These are phyloP conservation scores for Passalora sequoiae DNA, from an alignment of 2,329 filamentous ascomycete species.

Conservation along the genomic window DNA sequence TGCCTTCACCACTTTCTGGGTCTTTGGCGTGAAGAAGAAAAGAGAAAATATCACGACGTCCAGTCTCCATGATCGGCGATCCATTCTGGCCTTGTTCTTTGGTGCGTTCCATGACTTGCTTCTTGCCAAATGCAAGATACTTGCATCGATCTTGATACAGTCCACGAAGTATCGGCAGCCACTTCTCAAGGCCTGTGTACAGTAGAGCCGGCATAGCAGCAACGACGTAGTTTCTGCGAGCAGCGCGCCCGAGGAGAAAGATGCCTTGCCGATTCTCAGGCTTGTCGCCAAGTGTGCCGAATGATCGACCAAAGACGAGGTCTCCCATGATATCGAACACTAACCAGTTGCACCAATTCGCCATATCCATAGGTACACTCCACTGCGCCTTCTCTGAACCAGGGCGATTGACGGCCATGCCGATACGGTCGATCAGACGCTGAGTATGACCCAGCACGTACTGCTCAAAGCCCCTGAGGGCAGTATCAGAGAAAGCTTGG, in stretches of 20 bases:
- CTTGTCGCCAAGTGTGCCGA: constrained; percentile 24
- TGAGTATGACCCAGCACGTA: constrained; percentile 23
- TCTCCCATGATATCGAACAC: constrained; percentile 51
- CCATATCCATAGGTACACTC: constrained; percentile 23
- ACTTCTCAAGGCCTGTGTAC: constrained; percentile 22
- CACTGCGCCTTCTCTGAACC: constrained; percentile 16
- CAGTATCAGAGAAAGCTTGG: constrained; percentile 41
- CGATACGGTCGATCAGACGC: constrained; percentile 16
- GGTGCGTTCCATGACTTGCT: constrained; percentile 24
- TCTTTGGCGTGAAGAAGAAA: constrained; percentile 26
- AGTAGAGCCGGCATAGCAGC: constrained; percentile 27
- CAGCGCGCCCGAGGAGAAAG: constrained; percentile 40
- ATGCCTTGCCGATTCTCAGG: constrained; percentile 37
- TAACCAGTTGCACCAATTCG: constrained; percentile 36
- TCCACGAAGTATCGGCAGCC: constrained; percentile 22
- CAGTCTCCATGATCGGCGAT: constrained; percentile 16
- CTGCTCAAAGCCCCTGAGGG: constrained; percentile 23
- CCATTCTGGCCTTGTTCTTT: constrained; percentile 16
- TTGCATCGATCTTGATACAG: constrained; percentile 23
- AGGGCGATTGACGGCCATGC: constrained; percentile 6
- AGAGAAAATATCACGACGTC: constrained; percentile 26
- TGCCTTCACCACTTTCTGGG: constrained; percentile 39
- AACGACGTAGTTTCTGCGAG: constrained; percentile 43
- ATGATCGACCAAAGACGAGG: constrained; percentile 38
- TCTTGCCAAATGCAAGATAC: constrained; percentile 29